phyloP scores from a whole-genome alignment of 2,329 filamentous ascomycete genomes.

The Colletotrichum coccodes region DNA sequence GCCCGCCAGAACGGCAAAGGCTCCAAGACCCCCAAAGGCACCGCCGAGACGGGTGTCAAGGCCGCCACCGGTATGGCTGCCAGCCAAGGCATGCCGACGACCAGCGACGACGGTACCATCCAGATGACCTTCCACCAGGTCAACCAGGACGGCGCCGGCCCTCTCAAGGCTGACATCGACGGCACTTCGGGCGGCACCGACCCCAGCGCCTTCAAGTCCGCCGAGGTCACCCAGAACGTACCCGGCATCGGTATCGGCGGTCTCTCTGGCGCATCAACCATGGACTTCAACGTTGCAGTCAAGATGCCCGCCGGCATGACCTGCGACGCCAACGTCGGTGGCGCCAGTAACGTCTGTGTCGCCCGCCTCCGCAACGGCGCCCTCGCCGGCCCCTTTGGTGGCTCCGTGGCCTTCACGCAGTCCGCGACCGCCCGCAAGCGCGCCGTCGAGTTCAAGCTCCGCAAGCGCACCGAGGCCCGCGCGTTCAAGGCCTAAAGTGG shows the following conservation, averaged over 20 bases:
- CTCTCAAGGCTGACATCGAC: conserved; percentile 68
- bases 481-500: conserved; percentile 26
- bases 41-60: conserved; percentile 62
- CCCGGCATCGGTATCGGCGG: conserved; percentile 66
- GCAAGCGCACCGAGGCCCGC: conserved; percentile 46
- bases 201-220: conserved; percentile 66
- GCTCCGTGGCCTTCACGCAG: conserved; percentile 73
- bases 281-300: conserved; percentile 71
- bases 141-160: conserved; percentile 77
- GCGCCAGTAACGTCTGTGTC: conserved; percentile 70
- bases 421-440: conserved; percentile 68
- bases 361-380: conserved; percentile 71
- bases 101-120: conserved; percentile 74
- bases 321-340: conserved; percentile 68
- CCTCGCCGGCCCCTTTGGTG: conserved; percentile 72
- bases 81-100: conserved; percentile 74
- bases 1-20: conserved; percentile 32
- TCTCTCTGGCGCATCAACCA: conserved; percentile 67
- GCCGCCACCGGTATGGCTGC: conserved; percentile 65
- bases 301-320: conserved; percentile 75
- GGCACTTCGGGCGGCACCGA: conserved; percentile 71
- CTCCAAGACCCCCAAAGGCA: conserved; percentile 35
- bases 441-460: conserved; percentile 62
- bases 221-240: conserved; percentile 68
- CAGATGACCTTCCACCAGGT: conserved; percentile 75